Evolutionary conservation across 805 yeast species (phyloP).

Genomic region (Wickerhamomyces rabaulensis): DNA sequence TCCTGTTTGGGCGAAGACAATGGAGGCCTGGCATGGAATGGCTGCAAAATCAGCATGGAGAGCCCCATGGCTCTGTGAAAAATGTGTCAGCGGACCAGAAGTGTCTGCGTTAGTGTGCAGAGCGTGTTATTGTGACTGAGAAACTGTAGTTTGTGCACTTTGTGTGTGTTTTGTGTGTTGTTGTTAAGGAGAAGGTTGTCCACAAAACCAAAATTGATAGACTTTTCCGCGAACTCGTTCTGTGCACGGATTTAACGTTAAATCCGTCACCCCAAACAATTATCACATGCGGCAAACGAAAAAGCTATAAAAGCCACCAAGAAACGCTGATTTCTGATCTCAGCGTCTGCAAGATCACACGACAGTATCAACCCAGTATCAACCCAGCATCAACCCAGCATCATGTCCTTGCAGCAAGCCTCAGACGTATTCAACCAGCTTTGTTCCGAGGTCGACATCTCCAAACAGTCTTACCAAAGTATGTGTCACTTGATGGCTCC

Average conservation of each 20-base stretch:
- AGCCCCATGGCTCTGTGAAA: too few species aligned
- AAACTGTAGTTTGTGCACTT: too few species aligned
- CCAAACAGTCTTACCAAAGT: conserved; percentile 17
- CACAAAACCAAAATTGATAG: too few species aligned
- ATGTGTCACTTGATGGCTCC: conserved; percentile 2
- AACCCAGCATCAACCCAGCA: too few species aligned
- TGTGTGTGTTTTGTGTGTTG: too few species aligned
- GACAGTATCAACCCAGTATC: neutral
- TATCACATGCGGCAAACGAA: neutral
- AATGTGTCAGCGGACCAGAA: too few species aligned
- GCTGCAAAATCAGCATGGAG: conserved; percentile 9
- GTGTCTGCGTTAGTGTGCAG: too few species aligned
- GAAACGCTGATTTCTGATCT: neutral
- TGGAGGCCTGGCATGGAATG: too few species aligned
- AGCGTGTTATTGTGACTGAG: too few species aligned
- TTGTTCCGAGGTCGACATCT: conserved; percentile 19
- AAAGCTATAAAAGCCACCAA: too few species aligned
- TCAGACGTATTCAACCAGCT: conserved; percentile 18
- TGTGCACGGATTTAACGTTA: neutral
- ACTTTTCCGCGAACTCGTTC: neutral
- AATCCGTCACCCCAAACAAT: too few species aligned
- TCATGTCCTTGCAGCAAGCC: conserved; percentile 4
- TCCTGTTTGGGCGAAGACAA: neutral
- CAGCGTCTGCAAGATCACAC: neutral
- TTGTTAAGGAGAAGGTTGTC: too few species aligned